Percentiles rank a stretch among this genome's conserved stretches.
These are phyloP conservation scores for Apiospora hydei DNA, from an alignment of 2,329 filamentous ascomycete genomes.

Conservation along the genomic window DNA sequence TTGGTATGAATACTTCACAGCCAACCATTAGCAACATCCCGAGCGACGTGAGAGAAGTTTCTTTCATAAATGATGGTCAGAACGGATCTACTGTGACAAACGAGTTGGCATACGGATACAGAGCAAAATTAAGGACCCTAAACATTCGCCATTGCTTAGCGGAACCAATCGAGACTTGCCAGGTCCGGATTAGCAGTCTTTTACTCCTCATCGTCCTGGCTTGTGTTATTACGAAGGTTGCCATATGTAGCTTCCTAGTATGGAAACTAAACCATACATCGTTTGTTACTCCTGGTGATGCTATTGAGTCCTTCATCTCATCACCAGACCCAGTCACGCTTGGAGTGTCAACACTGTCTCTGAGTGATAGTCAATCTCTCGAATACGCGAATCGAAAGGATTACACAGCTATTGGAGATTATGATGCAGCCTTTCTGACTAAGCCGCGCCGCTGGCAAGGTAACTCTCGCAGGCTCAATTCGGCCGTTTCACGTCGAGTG, in stretches of 20 bases:
- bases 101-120: neutral
- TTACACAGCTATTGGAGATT: neutral
- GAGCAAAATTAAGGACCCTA: conserved; percentile 12
- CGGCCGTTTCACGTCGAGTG: neutral
- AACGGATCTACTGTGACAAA: neutral
- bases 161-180: conserved; percentile 29
- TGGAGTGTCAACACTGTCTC: conserved; percentile 27
- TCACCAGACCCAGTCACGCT: conserved; percentile 26
- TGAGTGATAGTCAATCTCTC: conserved; percentile 21
- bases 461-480: neutral
- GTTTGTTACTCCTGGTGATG: conserved; percentile 30
- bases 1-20: too few species aligned
- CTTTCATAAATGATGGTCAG: neutral
- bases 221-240: conserved; percentile 50
- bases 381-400: neutral
- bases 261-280: conserved; percentile 21
- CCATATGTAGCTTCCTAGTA: conserved; percentile 30
- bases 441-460: neutral
- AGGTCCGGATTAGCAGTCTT: conserved; percentile 32
- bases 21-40: too few species aligned
- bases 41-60: neutral
- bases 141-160: conserved; percentile 33
- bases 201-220: conserved; percentile 33
- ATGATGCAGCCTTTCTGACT: neutral
- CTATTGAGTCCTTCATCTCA: conserved; percentile 31